Evolutionary conservation across 192 early-diverging fungal genomes (phyloP).

Genomic region (Backusella tuberculispora): DNA sequence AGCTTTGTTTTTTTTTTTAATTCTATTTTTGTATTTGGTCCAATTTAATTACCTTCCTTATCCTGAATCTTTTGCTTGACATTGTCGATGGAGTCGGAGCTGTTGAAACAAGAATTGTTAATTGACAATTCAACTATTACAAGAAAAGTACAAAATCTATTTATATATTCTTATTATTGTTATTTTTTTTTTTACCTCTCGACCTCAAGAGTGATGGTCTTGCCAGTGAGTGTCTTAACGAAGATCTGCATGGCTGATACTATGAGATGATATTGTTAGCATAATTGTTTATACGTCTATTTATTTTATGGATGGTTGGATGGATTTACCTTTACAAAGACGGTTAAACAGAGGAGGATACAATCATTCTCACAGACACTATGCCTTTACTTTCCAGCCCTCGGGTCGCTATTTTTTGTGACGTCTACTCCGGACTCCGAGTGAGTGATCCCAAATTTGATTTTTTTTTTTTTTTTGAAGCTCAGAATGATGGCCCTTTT

Average conservation of each 20-base stretch:
- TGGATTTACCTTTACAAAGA: constrained; percentile 28
- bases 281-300: neutral
- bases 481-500: neutral
- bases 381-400: constrained; percentile 4
- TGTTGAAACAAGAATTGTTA: neutral
- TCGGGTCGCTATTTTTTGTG: constrained; percentile 10
- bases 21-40: too few species aligned
- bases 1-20: too few species aligned
- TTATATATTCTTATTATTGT: neutral
- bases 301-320: constrained; percentile 29
- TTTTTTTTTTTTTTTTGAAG: neutral
- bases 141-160: neutral
- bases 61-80: constrained; percentile 69
- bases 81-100: constrained; percentile 60
- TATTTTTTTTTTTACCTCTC: constrained; percentile 41
- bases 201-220: constrained; percentile 70
- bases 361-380: neutral
- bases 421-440: neutral
- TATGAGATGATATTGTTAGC: neutral
- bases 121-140: neutral
- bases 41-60: constrained; percentile 50
- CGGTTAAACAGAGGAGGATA: constrained; percentile 28
- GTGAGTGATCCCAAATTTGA: neutral
- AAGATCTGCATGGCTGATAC: constrained; percentile 62
- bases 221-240: constrained; percentile 69